Percentiles rank a stretch among this genome's conserved stretches.
Evolutionary conservation across 2,329 filamentous ascomycete genomes (phyloP).

Genomic region (Fusarium continuum): DNA sequence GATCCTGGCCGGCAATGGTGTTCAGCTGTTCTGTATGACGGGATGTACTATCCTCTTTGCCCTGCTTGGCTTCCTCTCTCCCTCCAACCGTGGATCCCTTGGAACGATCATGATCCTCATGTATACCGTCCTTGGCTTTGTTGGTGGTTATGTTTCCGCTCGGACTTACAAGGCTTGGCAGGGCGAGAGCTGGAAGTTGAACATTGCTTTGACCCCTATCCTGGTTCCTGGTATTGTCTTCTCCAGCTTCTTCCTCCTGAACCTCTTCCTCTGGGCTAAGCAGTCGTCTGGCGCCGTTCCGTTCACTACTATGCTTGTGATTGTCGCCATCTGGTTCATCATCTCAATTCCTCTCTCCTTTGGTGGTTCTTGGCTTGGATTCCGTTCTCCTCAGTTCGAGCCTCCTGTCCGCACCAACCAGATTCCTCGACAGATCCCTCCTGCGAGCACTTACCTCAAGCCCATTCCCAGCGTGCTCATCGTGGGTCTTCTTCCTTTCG

Average conservation of each 20-base stretch:
- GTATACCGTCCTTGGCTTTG: constrained; percentile 90
- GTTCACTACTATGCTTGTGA: constrained; percentile 94
- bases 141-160: constrained; percentile 90
- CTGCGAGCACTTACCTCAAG: constrained; percentile 81
- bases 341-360: constrained; percentile 94
- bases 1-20: constrained; percentile 89
- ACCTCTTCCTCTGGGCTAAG: constrained; percentile 96
- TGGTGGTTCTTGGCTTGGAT: constrained; percentile 91
- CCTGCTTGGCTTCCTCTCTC: constrained; percentile 91
- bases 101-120: constrained; percentile 93
- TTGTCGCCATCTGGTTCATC: constrained; percentile 94
- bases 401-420: constrained; percentile 94
- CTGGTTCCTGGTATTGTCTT: constrained; percentile 91
- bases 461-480: constrained; percentile 90
- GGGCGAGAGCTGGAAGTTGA: constrained; percentile 93
- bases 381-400: constrained; percentile 76
- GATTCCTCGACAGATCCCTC: constrained; percentile 95
- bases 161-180: constrained; percentile 94
- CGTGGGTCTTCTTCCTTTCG: constrained; percentile 92
- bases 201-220: constrained; percentile 87
- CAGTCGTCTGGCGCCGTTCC: constrained; percentile 92
- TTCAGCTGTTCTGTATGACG: constrained; percentile 97
- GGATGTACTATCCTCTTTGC: constrained; percentile 94
- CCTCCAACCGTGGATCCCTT: constrained; percentile 92
- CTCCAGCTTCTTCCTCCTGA: constrained; percentile 86